These are phyloP conservation scores for Petasospora fabianii DNA, from an alignment of 1,139 yeast genomes.

Conservation along the genomic window DNA sequence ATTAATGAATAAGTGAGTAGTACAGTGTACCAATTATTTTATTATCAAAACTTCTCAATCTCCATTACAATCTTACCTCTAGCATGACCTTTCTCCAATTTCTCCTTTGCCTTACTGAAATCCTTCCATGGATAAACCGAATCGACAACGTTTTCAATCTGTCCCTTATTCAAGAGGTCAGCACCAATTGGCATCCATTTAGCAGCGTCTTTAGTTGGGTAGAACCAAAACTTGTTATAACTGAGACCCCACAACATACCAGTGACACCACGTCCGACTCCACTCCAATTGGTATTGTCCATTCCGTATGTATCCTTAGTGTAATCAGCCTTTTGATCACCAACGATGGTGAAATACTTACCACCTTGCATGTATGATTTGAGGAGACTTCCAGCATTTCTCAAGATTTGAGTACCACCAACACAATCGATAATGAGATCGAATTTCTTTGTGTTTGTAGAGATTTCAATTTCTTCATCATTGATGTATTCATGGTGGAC, in stretches of 20 bases:
- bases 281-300: too few species aligned
- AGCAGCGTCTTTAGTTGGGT: conserved; percentile 27
- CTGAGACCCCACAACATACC: conserved; percentile 33
- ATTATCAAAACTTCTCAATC: conserved; percentile 35
- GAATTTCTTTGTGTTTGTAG: conserved; percentile 31
- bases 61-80: conserved; percentile 61
- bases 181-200: conserved; percentile 35
- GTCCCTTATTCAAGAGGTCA: conserved; percentile 41
- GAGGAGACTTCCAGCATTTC: conserved; percentile 31
- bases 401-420: conserved; percentile 39
- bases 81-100: conserved; percentile 47
- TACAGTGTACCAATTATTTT: too few species aligned
- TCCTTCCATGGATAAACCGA: conserved; percentile 50
- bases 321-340: conserved; percentile 43
- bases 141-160: conserved; percentile 46
- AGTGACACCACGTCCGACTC: too few species aligned
- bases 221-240: conserved; percentile 34
- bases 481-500: conserved; percentile 29
- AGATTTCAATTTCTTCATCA: conserved; percentile 26
- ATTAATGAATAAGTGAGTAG: too few species aligned
- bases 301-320: conserved; percentile 33
- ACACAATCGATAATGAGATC: conserved; percentile 46
- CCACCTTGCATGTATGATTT: conserved; percentile 37
- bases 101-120: conserved; percentile 47
- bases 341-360: conserved; percentile 50